Evolutionary conservation across 1,139 yeast species (phyloP).

Genomic region (Protomyces macrosporus): DNA sequence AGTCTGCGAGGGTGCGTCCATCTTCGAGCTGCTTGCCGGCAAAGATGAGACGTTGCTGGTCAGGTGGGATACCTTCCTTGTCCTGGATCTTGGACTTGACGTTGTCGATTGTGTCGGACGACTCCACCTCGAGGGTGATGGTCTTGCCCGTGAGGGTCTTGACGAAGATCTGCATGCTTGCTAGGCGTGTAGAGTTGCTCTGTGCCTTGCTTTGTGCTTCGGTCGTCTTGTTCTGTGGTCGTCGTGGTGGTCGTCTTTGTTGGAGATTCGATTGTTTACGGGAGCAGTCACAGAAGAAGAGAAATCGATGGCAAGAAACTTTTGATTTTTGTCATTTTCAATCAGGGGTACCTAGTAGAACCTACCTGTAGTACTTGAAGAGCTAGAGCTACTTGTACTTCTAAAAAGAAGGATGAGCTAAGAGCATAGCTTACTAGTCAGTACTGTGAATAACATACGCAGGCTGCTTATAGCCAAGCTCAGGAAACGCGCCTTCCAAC

Average conservation of each 20-base stretch:
- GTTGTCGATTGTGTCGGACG: slow-evolving; percentile 89
- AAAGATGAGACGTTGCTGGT: slow-evolving; percentile 87
- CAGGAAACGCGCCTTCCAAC: no score
- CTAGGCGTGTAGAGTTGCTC: background rate
- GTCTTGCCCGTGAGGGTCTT: slow-evolving; percentile 86
- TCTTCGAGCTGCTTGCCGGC: slow-evolving; percentile 94
- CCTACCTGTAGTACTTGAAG: no score
- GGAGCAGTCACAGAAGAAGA: background rate
- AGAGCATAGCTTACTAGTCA: no score
- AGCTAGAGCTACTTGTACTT: no score
- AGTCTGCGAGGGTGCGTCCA: slow-evolving; percentile 87
- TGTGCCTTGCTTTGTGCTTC: background rate
- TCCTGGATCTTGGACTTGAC: slow-evolving; percentile 91
- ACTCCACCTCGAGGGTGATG: slow-evolving; percentile 90
- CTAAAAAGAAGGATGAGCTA: no score
- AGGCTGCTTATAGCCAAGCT: no score
- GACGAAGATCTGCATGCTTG: slow-evolving; percentile 48
- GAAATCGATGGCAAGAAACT: background rate
- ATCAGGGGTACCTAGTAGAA: background rate
- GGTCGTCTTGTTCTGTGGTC: background rate
- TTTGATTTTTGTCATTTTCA: background rate
- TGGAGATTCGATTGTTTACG: background rate
- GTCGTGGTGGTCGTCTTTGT: background rate
- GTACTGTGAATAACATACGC: no score
- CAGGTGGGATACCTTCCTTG: slow-evolving; percentile 94